Base-by-base conservation (phyloP, 768 basidiomycete species). In the Podaxis sp. region DNA sequence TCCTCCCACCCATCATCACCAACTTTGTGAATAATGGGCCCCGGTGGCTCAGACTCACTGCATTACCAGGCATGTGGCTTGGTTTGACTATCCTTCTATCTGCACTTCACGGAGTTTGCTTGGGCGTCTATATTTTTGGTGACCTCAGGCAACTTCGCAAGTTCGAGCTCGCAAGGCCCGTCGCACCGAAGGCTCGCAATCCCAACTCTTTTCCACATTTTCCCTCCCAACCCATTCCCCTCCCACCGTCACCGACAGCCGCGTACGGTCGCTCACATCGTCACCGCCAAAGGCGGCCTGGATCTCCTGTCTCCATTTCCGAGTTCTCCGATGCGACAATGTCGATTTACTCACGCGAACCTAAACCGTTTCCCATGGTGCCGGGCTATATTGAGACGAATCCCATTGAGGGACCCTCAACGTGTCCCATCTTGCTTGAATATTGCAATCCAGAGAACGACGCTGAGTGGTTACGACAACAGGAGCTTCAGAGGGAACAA, bases 81-180 rank as follows among this genome's bases (percentile, higher is more conserved):
- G 90, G 90, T 19, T 68, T 91, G 19, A 83, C 83, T 2, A 73
- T 90, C 15, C 66, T 90, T 15, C 63, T 91, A 3, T 80, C 85
- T 3, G 87, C 88, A 55, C 66, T 91, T 38, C 82, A 90, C 64
- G 90, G 90, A 3, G 85, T 92, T 11, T 93, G 91, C 70, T 70
- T 92, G 59, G 90, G 89, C 69, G 83, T 93, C 4, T 93, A 91
- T 69, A 69, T 92, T 33, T 91, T 92, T 67, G 91, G 91, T 7
- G 91, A 93, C 72, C 77, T 92, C 19, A 79, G 91, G 7, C 91
- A 93, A 68, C 79, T 93, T 19, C 85, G 88, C 66, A 87, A 85
- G 65, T 91, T 91, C 68, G 91, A 92, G 70, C 84, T 93, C n/a
- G 72, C 84, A 3, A 80, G 89, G 22, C 90, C 90, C 9, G 74